These are phyloP conservation scores for Haematococcus lacustris DNA, from an alignment of 139 green algal genomes.

Conservation along the genomic window DNA sequence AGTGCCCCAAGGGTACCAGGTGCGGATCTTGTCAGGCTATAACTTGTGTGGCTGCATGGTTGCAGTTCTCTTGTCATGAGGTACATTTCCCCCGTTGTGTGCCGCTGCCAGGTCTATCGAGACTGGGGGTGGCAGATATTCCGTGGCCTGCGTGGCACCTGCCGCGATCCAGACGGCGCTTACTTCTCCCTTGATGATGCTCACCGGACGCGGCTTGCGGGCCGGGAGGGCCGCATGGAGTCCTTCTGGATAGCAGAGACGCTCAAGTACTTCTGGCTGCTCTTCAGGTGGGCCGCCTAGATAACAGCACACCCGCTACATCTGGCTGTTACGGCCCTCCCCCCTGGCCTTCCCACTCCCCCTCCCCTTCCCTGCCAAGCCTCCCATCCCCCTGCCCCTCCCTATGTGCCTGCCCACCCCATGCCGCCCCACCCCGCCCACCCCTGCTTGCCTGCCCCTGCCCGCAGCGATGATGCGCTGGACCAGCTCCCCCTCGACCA, in stretches of 20 bases:
- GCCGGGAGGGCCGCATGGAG: too few species aligned
- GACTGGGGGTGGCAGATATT: slow-evolving; percentile 79
- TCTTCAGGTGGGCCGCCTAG: slow-evolving; percentile 53
- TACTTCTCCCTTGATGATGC: too few species aligned
- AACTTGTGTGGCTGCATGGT: not conserved
- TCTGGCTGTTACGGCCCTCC: not conserved
- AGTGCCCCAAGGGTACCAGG: too few species aligned
- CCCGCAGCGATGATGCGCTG: not conserved
- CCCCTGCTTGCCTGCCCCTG: too few species aligned
- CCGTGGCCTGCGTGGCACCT: slow-evolving; percentile 52
- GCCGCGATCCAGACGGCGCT: slow-evolving; percentile 38
- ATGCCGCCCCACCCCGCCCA: too few species aligned
- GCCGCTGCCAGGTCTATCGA: slow-evolving; percentile 54
- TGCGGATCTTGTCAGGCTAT: not conserved
- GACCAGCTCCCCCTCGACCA: slow-evolving; percentile 1
- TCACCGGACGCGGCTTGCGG: too few species aligned
- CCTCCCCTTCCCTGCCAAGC: too few species aligned
- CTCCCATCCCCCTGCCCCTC: too few species aligned
- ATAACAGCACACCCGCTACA: not conserved
- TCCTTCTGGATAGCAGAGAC: slow-evolving; percentile 81
- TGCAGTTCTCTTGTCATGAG: not conserved
- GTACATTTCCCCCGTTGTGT: too few species aligned
- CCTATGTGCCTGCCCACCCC: too few species aligned
- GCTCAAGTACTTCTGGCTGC: slow-evolving; percentile 81
- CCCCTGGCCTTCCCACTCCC: not conserved